A percentile compares a stretch with the other conserved stretches of the same genome.
Conservation (phyloP, 106 monocot genomes). For the Platanthera guangdongensis region DNA sequence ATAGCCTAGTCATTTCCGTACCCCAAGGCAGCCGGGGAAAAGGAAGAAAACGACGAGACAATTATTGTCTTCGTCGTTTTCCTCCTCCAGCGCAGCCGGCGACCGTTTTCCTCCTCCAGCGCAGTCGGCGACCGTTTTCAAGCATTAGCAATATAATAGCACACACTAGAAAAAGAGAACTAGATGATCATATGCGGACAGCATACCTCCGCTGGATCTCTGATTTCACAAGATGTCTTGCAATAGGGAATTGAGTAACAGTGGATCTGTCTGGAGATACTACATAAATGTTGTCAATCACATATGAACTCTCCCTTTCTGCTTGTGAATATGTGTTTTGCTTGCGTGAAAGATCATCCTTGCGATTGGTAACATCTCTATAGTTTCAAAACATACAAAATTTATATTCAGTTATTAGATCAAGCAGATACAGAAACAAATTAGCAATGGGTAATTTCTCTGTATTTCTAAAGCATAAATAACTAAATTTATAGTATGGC, state of each 20-base stretch:
- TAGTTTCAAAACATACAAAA: not conserved
- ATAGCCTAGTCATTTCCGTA: too few relatives aligned
- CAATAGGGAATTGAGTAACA: not conserved
- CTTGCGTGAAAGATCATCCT: slow-evolving; percentile 9
- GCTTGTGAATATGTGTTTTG: not conserved
- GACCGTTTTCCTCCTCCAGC: too few relatives aligned
- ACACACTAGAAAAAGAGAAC: not conserved
- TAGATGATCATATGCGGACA: not conserved
- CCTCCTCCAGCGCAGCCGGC: too few relatives aligned
- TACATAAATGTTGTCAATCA: not conserved
- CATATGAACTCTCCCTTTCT: not conserved
- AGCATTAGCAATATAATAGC: not conserved
- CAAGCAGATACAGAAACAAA: too few relatives aligned
- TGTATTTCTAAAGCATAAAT: not conserved
- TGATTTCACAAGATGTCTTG: not conserved
- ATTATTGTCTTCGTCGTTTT: too few relatives aligned
- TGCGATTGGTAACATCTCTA: slow-evolving; percentile 6
- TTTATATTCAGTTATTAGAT: not conserved
- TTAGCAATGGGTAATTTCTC: slow-evolving; percentile 3
- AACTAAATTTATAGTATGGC: not conserved
- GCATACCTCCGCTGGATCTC: slow-evolving; percentile 1
- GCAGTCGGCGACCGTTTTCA: too few relatives aligned
- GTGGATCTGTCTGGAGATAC: not conserved
- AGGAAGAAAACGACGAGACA: too few relatives aligned
- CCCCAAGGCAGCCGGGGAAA: too few relatives aligned